Evolutionary conservation across 2,329 filamentous ascomycete genomes (phyloP), one percentile per base, ranked within the genome.

Genomic region (Colletotrichum shisoi): DNA sequence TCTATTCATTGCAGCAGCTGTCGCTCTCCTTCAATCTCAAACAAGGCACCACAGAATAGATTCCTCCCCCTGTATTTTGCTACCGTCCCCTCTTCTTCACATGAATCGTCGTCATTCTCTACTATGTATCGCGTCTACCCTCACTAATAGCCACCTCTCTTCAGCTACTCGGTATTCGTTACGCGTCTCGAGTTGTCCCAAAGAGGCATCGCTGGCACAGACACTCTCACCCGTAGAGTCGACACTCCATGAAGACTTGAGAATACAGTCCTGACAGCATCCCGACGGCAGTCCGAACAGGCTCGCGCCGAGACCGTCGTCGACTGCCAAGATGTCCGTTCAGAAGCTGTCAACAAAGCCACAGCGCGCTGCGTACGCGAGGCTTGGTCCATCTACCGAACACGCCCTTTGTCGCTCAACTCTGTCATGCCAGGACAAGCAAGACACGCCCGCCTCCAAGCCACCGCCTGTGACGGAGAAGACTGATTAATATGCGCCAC

Each of bases 21-120:
- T 37, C 6, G 2, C 56, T 17, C n/a, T 46, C 54, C 24, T 42
- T 57, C 54, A 45, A 31, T 31, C 54, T 17, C 19, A 12, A 37
- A 15, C 44, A 24, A 48, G 9, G 15, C 40, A 15, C 15, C 19
- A 45, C 6, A 44, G 27, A 8, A 31, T 7, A 31, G 7, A 17
- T 52, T 17, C 31, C 31, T 37, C 37, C 21, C 46, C 31, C 27
- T 31, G 15, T 40, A 27, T 11, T 49, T 44, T 60, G 46, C 3
- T 24, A 15, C 17, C 37, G 19, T 57, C 52, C 34, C 44, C 57
- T 44, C 51, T 49, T 45, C 27, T 53, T 58, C 46, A 63, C 63
- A 58, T 63, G 63, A 63, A 63, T 58, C 53, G 45, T 53, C 59
- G 51, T 63, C 59, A 67, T 53, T 39, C 37, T 45, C 40, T 40